phyloP scores from a whole-genome alignment of 441 rosid genomes.

The Arabidopsis hybrid region DNA sequence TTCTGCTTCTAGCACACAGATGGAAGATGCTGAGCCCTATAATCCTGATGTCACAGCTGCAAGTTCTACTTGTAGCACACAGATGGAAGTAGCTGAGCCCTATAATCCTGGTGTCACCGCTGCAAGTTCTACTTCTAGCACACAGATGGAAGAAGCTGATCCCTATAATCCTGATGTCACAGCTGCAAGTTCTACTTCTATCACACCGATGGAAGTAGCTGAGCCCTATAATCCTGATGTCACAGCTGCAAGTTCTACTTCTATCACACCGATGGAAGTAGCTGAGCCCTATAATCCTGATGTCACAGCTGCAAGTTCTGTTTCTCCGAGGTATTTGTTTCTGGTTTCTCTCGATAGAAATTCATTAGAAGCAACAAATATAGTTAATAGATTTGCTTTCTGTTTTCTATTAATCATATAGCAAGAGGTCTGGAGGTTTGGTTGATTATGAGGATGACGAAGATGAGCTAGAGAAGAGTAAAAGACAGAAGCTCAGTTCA shows the following conservation, averaged over 20 bases:
- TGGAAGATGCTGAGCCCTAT: constrained; percentile 46
- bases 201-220: constrained; percentile 11
- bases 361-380: constrained; percentile 1
- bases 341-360: constrained; percentile 20
- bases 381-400: constrained; percentile 16
- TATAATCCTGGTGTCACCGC: no score
- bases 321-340: constrained; percentile 59
- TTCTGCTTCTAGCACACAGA: constrained; percentile 34
- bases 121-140: no score
- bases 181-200: constrained; percentile 43
- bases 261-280: constrained; percentile 13
- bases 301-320: constrained; percentile 46
- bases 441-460: constrained; percentile 92
- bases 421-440: constrained; percentile 69
- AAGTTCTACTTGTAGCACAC: no score
- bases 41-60: constrained; percentile 33
- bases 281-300: constrained; percentile 48
- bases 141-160: no score
- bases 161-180: no score
- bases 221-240: constrained; percentile 47
- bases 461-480: constrained; percentile 60
- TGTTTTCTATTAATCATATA: constrained; percentile 37
- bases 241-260: constrained; percentile 48
- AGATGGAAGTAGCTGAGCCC: no score
- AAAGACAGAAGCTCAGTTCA: constrained; percentile 55